phyloP scores from a whole-genome alignment of 2,329 filamentous ascomycete species.

The Fusarium albidum region DNA sequence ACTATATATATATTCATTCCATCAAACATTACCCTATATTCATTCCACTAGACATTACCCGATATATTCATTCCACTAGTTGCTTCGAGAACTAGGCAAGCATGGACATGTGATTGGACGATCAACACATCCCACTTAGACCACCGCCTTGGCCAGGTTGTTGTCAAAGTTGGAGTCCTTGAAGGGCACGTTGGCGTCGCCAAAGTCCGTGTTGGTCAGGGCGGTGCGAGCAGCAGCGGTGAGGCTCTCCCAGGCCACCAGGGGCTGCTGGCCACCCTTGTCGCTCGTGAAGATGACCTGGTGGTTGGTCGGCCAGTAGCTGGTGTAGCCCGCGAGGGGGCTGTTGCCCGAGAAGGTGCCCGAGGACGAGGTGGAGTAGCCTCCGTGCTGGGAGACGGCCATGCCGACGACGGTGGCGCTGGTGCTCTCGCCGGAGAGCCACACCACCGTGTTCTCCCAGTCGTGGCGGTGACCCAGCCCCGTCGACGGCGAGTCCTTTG shows the following conservation, averaged over 20 bases:
- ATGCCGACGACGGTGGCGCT: constrained; percentile 44
- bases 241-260: constrained; percentile 55
- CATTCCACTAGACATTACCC: too few species aligned
- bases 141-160: constrained; percentile 32
- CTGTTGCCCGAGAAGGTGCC: constrained; percentile 39
- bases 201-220: constrained; percentile 52
- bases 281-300: constrained; percentile 46
- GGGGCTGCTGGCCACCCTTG: constrained; percentile 50
- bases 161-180: constrained; percentile 42
- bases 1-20: too few species aligned
- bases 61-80: too few species aligned
- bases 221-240: constrained; percentile 47
- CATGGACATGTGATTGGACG: too few species aligned
- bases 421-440: constrained; percentile 38
- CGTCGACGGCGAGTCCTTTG: constrained; percentile 49
- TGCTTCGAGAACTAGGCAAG: too few species aligned
- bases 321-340: constrained; percentile 46
- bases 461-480: constrained; percentile 43
- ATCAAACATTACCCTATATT: too few species aligned
- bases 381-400: constrained; percentile 49
- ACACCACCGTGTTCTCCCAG: constrained; percentile 40
- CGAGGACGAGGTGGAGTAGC: constrained; percentile 41
- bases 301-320: constrained; percentile 46
- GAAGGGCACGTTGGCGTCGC: constrained; percentile 53
- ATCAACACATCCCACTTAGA: constrained; percentile 17